A percentile compares a stretch with the other conserved stretches of the same genome.
phyloP scores from a whole-genome alignment of 2,329 filamentous ascomycete species.

The Fusarium staphyleae region DNA sequence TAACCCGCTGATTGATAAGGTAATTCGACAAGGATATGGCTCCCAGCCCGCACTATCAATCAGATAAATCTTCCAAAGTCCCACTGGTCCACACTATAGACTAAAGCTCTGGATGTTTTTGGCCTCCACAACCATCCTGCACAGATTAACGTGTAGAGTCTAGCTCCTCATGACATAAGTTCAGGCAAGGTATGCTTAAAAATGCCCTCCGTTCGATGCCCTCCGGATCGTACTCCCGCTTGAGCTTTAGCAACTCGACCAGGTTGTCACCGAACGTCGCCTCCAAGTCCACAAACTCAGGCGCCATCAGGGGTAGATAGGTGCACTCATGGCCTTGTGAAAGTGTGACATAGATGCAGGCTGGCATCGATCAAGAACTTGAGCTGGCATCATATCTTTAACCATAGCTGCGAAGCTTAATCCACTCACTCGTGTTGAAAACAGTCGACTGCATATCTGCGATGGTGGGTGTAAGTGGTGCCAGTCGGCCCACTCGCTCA shows the following conservation, averaged over 20 bases:
- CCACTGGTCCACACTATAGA: not conserved
- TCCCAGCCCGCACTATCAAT: not conserved
- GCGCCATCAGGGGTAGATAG: conserved; percentile 11
- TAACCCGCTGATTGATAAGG: conserved; percentile 27
- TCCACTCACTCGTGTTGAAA: not conserved
- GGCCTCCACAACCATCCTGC: not conserved
- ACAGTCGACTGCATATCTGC: not conserved
- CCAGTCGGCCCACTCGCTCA: not conserved
- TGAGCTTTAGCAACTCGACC: conserved; percentile 1
- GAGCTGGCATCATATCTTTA: conserved; percentile 4
- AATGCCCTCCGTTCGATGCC: not conserved
- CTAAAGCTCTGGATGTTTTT: not conserved
- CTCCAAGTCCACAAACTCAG: conserved; percentile 11
- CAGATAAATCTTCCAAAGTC: not conserved
- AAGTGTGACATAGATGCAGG: not conserved
- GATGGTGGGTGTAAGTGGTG: not conserved
- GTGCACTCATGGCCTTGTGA: not conserved
- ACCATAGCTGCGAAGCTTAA: conserved; percentile 8
- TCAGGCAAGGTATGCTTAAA: conserved; percentile 13
- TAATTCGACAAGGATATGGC: not conserved
- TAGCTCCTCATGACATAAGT: not conserved
- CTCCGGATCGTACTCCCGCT: conserved; percentile 10
- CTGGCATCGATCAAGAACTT: conserved; percentile 6
- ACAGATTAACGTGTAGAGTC: not conserved
- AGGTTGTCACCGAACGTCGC: conserved; percentile 3